phyloP scores from a whole-genome alignment of 306 rosid species.

The Ammopiptanthus mongolicus region DNA sequence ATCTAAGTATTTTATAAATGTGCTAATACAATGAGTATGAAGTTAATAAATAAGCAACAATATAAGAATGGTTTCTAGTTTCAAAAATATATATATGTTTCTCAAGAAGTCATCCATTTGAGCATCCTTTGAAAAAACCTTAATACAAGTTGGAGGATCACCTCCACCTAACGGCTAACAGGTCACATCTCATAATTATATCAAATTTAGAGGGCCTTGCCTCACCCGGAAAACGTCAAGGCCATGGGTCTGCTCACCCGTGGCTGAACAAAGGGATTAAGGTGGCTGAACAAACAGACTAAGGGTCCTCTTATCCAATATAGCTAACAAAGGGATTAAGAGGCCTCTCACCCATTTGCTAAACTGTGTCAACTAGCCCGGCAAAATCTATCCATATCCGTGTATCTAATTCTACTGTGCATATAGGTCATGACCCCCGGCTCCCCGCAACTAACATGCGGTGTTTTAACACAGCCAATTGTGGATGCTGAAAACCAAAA shows the following conservation, averaged over 20 bases:
- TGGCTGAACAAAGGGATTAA: no score
- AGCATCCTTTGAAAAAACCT: not conserved
- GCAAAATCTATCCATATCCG: no score
- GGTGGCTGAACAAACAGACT: no score
- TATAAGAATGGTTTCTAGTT: not conserved
- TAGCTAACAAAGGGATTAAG: not conserved
- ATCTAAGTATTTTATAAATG: not conserved
- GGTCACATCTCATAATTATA: not conserved
- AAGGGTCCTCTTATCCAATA: no score
- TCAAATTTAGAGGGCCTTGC: not conserved
- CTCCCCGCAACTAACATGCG: no score
- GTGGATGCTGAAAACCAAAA: not conserved
- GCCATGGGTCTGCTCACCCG: not conserved
- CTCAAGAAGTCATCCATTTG: not conserved
- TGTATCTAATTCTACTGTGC: no score
- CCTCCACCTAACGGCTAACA: no score
- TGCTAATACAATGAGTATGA: not conserved
- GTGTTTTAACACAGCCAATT: no score
- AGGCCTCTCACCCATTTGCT: not conserved
- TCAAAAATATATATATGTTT: not conserved
- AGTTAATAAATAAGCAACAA: not conserved
- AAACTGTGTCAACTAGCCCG: no score
- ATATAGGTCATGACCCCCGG: no score
- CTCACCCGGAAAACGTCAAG: not conserved
- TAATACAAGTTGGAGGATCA: not conserved